A percentile compares a stretch with the other conserved stretches of the same genome.
phyloP scores from a whole-genome alignment of 805 yeast genomes.

The Cyberlindnera xishuangbannaensis region DNA sequence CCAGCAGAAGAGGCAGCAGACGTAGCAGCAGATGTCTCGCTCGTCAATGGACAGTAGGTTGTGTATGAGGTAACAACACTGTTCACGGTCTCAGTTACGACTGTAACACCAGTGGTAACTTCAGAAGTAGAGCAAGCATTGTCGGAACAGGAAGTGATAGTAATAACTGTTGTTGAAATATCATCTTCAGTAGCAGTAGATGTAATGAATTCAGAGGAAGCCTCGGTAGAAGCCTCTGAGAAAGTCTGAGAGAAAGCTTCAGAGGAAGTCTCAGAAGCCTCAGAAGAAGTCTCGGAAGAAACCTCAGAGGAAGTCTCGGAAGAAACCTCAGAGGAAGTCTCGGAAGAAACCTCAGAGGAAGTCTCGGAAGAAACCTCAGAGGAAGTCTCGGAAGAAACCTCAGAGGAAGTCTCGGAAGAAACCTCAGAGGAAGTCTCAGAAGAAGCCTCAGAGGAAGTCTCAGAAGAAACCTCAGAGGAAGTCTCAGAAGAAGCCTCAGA shows the following conservation, averaged over 20 bases:
- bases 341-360: slow-evolving; percentile 6
- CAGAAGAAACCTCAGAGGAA: not conserved
- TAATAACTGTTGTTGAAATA: slow-evolving; percentile 9
- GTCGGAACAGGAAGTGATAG: slow-evolving; percentile 23
- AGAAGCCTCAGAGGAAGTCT: slow-evolving; percentile 3
- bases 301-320: slow-evolving; percentile 3
- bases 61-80: slow-evolving; percentile 18
- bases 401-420: slow-evolving; percentile 4
- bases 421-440: slow-evolving; percentile 3
- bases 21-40: slow-evolving; percentile 6
- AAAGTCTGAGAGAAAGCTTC: slow-evolving; percentile 2
- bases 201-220: slow-evolving; percentile 14
- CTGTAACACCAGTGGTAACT: slow-evolving; percentile 26
- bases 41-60: slow-evolving; percentile 22
- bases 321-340: slow-evolving; percentile 2
- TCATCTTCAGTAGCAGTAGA: slow-evolving; percentile 24
- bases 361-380: slow-evolving; percentile 2
- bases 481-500: slow-evolving; percentile 1
- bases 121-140: slow-evolving; percentile 14
- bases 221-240: slow-evolving; percentile 3
- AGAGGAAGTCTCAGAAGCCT: slow-evolving; percentile 5
- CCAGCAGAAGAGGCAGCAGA: slow-evolving; percentile 13
- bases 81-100: slow-evolving; percentile 26
- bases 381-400: slow-evolving; percentile 1
- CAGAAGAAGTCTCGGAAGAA: slow-evolving; percentile 4